Conservation (phyloP, 2,329 filamentous ascomycete genomes). For the Cryphonectria radicalis region DNA sequence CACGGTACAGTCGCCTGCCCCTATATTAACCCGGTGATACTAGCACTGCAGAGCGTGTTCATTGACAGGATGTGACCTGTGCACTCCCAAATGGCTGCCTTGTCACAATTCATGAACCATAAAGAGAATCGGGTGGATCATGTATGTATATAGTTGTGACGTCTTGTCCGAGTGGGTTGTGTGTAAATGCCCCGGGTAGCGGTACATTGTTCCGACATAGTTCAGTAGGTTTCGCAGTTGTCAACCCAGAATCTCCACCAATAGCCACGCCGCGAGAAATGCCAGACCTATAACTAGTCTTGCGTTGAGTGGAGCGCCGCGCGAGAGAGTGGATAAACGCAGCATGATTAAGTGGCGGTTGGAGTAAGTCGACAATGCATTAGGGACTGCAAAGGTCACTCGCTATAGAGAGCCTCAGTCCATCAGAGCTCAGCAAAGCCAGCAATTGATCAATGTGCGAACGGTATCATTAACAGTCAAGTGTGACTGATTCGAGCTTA, state of each 20-base stretch:
- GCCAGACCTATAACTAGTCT: background rate
- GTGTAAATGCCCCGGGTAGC: background rate
- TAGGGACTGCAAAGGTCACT: background rate
- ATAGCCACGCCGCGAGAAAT: background rate
- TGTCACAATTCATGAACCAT: background rate
- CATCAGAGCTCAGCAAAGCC: background rate
- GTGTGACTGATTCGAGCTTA: background rate
- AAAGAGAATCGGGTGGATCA: background rate
- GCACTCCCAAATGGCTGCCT: background rate
- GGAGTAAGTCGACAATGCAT: background rate
- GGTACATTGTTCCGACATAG: background rate
- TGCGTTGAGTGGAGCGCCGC: background rate
- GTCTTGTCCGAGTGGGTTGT: background rate
- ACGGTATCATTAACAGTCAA: background rate
- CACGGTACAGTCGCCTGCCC: background rate
- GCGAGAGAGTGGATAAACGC: background rate
- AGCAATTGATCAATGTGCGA: background rate
- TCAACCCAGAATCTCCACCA: background rate
- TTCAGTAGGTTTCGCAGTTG: background rate
- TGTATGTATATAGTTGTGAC: background rate
- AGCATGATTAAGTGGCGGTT: background rate
- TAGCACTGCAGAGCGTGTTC: background rate
- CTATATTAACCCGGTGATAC: background rate
- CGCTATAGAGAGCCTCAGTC: background rate
- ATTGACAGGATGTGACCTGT: background rate